phyloP scores from a whole-genome alignment of 192 early-diverging fungal species.

The Chytriomyces hyalinus region DNA sequence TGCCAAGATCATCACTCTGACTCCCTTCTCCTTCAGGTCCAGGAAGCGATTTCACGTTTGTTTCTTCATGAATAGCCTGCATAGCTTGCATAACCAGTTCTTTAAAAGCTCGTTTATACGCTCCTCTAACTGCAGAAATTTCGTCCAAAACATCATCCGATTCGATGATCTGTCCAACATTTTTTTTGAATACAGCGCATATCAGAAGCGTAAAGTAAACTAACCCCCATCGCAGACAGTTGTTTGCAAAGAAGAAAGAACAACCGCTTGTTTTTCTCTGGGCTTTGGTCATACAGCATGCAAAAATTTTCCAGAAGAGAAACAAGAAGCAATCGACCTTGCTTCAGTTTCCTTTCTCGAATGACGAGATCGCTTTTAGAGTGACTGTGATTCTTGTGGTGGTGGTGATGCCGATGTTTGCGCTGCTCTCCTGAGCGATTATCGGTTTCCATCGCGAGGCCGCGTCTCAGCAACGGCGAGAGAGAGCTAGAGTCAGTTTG shows the following conservation, averaged over 20 bases:
- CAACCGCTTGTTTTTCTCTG: slow-evolving; percentile 80
- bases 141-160: slow-evolving; percentile 75
- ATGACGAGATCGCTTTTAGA: neutral
- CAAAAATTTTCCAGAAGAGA: slow-evolving; percentile 92
- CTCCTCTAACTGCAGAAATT: slow-evolving; percentile 78
- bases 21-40: neutral
- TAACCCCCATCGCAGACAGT: slow-evolving; percentile 76
- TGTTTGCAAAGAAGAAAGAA: slow-evolving; percentile 91
- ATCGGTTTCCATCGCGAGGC: neutral
- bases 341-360: slow-evolving; percentile 50
- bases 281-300: slow-evolving; percentile 82
- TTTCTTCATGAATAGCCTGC: slow-evolving; percentile 59
- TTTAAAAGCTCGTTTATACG: slow-evolving; percentile 85
- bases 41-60: slow-evolving; percentile 19
- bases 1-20: neutral
- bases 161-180: slow-evolving; percentile 66
- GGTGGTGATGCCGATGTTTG: slow-evolving; percentile 8
- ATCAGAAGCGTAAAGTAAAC: slow-evolving; percentile 75
- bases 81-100: slow-evolving; percentile 83
- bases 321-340: slow-evolving; percentile 83
- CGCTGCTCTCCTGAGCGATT: neutral
- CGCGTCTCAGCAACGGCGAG: neutral
- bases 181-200: slow-evolving; percentile 74
- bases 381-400: neutral
- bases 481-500: slow-evolving; percentile 3